Evolutionary conservation across 805 yeast species (phyloP).

Genomic region (Candida boleticola): DNA sequence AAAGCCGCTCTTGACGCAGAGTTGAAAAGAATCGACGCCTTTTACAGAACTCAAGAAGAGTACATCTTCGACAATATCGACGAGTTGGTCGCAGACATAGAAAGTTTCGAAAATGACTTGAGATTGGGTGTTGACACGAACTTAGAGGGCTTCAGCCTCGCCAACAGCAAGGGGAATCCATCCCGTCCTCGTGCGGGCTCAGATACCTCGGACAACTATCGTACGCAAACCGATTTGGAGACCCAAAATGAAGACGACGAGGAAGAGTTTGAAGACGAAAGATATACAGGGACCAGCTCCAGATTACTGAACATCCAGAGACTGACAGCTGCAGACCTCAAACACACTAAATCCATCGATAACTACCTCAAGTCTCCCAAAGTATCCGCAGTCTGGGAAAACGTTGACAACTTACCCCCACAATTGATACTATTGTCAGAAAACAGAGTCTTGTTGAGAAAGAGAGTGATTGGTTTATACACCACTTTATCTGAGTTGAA

Average conservation of each 20-base stretch:
- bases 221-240: slow-evolving; percentile 27
- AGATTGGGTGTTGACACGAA: slow-evolving; percentile 13
- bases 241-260: slow-evolving; percentile 29
- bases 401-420: slow-evolving; percentile 26
- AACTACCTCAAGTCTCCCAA: slow-evolving; percentile 37
- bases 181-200: slow-evolving; percentile 13
- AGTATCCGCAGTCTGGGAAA: slow-evolving; percentile 31
- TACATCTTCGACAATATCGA: slow-evolving; percentile 52
- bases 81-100: slow-evolving; percentile 58
- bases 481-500: slow-evolving; percentile 48
- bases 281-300: slow-evolving; percentile 14
- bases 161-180: not conserved
- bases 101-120: slow-evolving; percentile 51
- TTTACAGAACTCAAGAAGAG: slow-evolving; percentile 68
- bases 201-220: slow-evolving; percentile 17
- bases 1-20: slow-evolving; percentile 74
- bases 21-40: slow-evolving; percentile 68
- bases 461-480: slow-evolving; percentile 43
- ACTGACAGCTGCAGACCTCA: slow-evolving; percentile 2
- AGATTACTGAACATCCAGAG: slow-evolving; percentile 2
- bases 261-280: slow-evolving; percentile 31
- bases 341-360: slow-evolving; percentile 28
- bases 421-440: slow-evolving; percentile 43
- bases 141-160: slow-evolving; percentile 15
- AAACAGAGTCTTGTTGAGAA: slow-evolving; percentile 46